Evolutionary conservation across 768 basidiomycete species (phyloP).

Genomic region (Collybia sordida): DNA sequence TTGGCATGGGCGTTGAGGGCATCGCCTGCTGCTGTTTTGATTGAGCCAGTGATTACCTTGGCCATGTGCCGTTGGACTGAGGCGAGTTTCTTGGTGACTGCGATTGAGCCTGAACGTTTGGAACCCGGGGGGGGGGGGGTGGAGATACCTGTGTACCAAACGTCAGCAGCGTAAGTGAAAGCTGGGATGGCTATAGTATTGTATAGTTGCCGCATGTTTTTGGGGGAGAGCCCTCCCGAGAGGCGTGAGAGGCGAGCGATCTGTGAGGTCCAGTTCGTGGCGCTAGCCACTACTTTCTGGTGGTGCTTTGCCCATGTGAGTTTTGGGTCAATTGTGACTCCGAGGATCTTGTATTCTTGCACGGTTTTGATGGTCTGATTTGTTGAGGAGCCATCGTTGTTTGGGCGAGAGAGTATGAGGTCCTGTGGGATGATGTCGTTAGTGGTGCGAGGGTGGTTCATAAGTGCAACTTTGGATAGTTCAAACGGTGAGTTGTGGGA

Average conservation of each 20-base stretch:
- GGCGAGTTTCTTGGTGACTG: slow-evolving; percentile 42
- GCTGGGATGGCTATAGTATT: too few species aligned
- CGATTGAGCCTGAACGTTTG: slow-evolving; percentile 4
- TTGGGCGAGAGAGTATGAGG: background rate
- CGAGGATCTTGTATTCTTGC: too few species aligned
- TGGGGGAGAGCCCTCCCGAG: background rate
- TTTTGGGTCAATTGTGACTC: slow-evolving; percentile 2
- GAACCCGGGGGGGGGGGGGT: background rate
- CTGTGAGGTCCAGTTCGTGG: slow-evolving; percentile 6
- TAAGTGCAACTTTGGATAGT: slow-evolving; percentile 25
- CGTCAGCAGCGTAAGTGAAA: too few species aligned
- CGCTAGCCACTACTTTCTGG: slow-evolving; percentile 1
- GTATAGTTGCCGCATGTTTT: too few species aligned
- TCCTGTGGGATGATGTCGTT: slow-evolving; percentile 1
- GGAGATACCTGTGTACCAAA: slow-evolving; percentile 3
- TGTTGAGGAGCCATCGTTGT: too few species aligned
- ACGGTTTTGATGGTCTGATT: too few species aligned
- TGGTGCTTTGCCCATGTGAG: slow-evolving; percentile 10
- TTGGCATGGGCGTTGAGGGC: slow-evolving; percentile 7
- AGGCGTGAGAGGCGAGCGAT: background rate
- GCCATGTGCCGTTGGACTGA: slow-evolving; percentile 4
- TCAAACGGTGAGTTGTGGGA: background rate
- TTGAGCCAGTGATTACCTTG: slow-evolving; percentile 3
- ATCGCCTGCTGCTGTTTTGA: slow-evolving; percentile 7
- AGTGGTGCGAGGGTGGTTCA: slow-evolving; percentile 19